Conservation (phyloP, 805 yeast genomes). For the Hanseniaspora lachancei region DNA sequence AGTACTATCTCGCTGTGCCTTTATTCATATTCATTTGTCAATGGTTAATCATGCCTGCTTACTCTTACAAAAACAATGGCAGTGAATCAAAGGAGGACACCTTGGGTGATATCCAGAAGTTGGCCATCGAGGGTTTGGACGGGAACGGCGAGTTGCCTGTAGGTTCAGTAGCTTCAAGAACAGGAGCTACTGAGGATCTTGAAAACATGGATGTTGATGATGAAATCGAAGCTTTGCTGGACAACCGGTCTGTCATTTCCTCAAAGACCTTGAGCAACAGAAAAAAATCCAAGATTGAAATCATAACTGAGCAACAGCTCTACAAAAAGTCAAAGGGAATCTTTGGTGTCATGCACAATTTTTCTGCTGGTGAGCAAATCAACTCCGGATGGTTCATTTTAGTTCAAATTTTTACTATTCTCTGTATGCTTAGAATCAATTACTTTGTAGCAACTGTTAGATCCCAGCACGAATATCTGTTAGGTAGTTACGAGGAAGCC, state of each 20-base stretch:
- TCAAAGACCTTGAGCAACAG: conserved; percentile 20
- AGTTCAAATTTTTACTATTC: conserved; percentile 65
- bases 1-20: conserved; percentile 59
- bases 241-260: conserved; percentile 14
- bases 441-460: conserved; percentile 83
- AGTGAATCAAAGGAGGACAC: conserved; percentile 2
- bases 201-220: conserved; percentile 35
- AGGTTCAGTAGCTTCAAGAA: background rate
- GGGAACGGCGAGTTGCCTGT: conserved; percentile 43
- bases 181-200: conserved; percentile 13
- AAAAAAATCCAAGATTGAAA: conserved; percentile 51
- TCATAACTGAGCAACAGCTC: conserved; percentile 46
- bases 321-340: conserved; percentile 44
- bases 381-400: conserved; percentile 57
- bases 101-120: conserved; percentile 39
- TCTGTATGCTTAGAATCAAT: conserved; percentile 84
- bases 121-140: conserved; percentile 60
- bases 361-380: conserved; percentile 37
- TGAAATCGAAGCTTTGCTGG: conserved; percentile 26
- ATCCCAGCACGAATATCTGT: conserved; percentile 65
- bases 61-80: conserved; percentile 60
- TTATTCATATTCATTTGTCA: conserved; percentile 63
- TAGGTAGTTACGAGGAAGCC: conserved; percentile 42
- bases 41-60: conserved; percentile 63
- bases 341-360: conserved; percentile 68